Evolutionary conservation across 176 grass and related monocot genomes (phyloP).

Genomic region (Carex pumila): DNA sequence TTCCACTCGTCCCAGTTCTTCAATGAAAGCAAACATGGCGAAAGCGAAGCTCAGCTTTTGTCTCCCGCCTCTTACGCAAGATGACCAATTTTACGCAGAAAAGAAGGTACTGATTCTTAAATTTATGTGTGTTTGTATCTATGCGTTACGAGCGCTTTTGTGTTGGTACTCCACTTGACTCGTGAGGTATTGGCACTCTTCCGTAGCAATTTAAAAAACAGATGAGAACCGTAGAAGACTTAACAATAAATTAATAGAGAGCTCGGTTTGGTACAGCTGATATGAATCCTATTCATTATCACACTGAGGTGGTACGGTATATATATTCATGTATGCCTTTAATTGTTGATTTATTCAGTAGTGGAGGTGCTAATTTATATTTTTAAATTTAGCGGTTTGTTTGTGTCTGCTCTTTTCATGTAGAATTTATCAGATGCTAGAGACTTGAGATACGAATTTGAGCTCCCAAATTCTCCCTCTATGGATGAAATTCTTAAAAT

Average conservation of each 20-base stretch:
- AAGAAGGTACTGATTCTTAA: constrained; percentile 46
- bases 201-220: background rate
- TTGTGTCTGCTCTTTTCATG: background rate
- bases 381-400: background rate
- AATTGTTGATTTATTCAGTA: background rate
- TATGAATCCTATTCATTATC: background rate
- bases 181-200: background rate
- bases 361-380: background rate
- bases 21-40: background rate
- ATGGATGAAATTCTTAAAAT: constrained; percentile 27
- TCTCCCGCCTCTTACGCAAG: constrained; percentile 38
- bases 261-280: background rate
- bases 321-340: background rate
- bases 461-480: constrained; percentile 33
- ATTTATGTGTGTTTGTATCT: background rate
- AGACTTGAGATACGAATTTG: constrained; percentile 42
- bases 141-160: background rate
- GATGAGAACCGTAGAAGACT: background rate
- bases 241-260: background rate
- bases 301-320: background rate
- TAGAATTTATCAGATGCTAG: constrained; percentile 45
- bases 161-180: background rate
- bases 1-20: background rate
- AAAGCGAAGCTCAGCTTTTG: constrained; percentile 11
- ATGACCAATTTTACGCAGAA: constrained; percentile 39